Base-by-base conservation (phyloP, 2,329 filamentous ascomycete species). In the Beauveria sp. region DNA sequence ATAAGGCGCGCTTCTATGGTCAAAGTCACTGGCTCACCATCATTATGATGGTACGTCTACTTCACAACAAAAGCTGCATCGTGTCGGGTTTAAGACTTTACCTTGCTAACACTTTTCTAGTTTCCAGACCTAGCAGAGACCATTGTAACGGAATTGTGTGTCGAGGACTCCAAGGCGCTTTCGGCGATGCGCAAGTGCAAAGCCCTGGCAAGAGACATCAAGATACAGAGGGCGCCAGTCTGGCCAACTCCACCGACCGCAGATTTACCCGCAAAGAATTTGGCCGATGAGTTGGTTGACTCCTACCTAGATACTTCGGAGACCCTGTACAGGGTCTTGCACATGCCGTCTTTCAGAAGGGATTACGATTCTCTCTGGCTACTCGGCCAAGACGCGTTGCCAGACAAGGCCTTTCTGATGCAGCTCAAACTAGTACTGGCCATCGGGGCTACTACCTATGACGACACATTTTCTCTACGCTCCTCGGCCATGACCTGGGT, bases 381-480 rank as follows among this genome's bases (percentile, higher is more conserved):
- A 77, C 66, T 77, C 34, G 46, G 50, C 0, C 65, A 69, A 1
- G 64, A 66, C 0, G 40, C 62, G 0, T 62, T 70, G 1, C 67
- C 73, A 0, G 74, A 78, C 46, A 71, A 68, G 2, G 70, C 70
- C 0, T 86, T 86, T 54, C 62, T 85, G 1, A 76, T 85, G 20
- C 82, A 83, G 51, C 65, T 86, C 5, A 85, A 86, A 64, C 70
- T 87, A 0, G 77, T 86, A 0, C 69, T 87, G 4, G 82, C 85
- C 0, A 79, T 87, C n/a, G 85, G 84, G 0, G 77, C 82, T 1
- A 72, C 75, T 1, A 72, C 74, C 0, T 78, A 82, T 61, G 81
- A 86, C 57, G 75, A 80, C 0, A 64, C 70, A 0, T 85, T 82
- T 60, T 79, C 77, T 0, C 65, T 85, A 42, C 78, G 81, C 5